Evolutionary conservation across 2,329 filamentous ascomycete species (phyloP).

Genomic region (Verticillium longisporum): DNA sequence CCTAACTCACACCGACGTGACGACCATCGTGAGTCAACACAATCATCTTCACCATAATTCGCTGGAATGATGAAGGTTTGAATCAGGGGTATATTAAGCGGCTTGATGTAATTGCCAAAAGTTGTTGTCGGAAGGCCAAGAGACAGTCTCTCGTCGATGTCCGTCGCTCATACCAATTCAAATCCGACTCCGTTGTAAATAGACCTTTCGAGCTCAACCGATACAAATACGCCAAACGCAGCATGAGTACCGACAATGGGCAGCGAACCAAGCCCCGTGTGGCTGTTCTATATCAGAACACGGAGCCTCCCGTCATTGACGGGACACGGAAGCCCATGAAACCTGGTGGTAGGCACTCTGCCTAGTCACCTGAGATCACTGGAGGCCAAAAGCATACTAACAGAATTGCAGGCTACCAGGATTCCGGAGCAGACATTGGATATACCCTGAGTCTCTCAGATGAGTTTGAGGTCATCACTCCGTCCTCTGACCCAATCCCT

Average conservation of each 20-base stretch:
- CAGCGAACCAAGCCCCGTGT: slow-evolving; percentile 15
- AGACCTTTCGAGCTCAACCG: too few relatives aligned
- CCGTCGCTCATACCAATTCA: too few relatives aligned
- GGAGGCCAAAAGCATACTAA: not conserved
- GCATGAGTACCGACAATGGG: not conserved
- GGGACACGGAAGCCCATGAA: slow-evolving; percentile 41
- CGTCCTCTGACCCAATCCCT: slow-evolving; percentile 19
- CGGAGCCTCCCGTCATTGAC: slow-evolving; percentile 38
- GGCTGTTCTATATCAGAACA: slow-evolving; percentile 38
- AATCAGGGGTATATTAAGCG: not conserved
- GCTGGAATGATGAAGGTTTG: not conserved
- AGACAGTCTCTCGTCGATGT: too few relatives aligned
- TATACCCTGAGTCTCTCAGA: slow-evolving; percentile 24
- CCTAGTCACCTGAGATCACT: not conserved
- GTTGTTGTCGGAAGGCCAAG: too few relatives aligned
- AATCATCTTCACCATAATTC: not conserved
- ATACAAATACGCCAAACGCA: not conserved
- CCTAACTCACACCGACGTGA: not conserved
- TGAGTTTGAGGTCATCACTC: slow-evolving; percentile 24
- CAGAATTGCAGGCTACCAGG: slow-evolving; percentile 31
- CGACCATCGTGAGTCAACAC: not conserved
- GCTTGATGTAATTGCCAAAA: too few relatives aligned
- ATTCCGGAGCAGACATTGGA: slow-evolving; percentile 41
- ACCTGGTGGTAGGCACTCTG: slow-evolving; percentile 28
- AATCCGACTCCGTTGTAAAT: too few relatives aligned